Evolutionary conservation across 108 stramenopile species (phyloP), one percentile per base, ranked within the genome.

Genomic region (Conticribra guillardii): DNA sequence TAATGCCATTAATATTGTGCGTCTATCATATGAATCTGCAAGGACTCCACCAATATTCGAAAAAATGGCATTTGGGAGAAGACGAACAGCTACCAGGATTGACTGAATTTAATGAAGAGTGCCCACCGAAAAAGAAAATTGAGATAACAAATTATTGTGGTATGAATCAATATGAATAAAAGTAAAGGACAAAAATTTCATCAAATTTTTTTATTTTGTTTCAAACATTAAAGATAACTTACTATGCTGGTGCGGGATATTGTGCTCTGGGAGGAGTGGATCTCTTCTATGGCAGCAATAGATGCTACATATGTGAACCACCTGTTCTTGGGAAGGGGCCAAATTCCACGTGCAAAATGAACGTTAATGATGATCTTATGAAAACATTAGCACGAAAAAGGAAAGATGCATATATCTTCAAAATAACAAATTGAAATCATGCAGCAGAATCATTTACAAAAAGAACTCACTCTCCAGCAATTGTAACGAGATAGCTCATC

Each of bases 381-480:
- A 28, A 56, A 58, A 18, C 2, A 68, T 31, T 3, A 32, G 23
- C 18, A 45, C 2, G 27, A 60, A 24, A 5, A 34, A 48, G n/a
- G n/a, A 32, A 37, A 23, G 2, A 41, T 41, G 11, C 37, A 41
- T 9, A 41, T 41, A n/a, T n/a, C n/a, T n/a, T n/a, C n/a, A n/a
- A n/a, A n/a, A n/a, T n/a, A n/a, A n/a, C n/a, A n/a, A n/a, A n/a
- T n/a, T n/a, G n/a, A 11, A 2, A 33, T 18, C 8, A 28, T 17
- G 30, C n/a, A 15, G 2, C 27, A 41, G 9, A 47, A 57, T 3
- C 4, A 59, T 1, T 16, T 55, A 1, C 1, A 4, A 57, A 30
- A 44, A 77, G 71, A 54, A 89, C 54, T 86, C 85, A 91, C 64
- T 92, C 91, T 41, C 91, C 91, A 22, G 68, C 63, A 60, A 64